These are phyloP conservation scores for Lyophyllum atratum DNA, from an alignment of 768 basidiomycete species.

Conservation along the genomic window DNA sequence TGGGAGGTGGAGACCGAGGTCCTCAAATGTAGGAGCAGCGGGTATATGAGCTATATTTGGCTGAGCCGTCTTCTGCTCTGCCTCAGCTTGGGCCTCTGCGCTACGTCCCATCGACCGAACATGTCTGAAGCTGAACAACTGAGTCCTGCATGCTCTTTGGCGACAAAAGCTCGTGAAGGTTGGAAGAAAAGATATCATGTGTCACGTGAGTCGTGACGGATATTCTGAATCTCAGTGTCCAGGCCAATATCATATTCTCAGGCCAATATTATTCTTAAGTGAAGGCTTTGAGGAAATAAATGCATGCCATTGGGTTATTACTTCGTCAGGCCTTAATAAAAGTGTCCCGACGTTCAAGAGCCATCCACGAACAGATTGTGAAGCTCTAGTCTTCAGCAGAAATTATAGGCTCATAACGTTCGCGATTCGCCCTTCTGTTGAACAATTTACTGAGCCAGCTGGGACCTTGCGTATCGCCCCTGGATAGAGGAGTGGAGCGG, in stretches of 20 bases:
- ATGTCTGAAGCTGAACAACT: slow-evolving; percentile 3
- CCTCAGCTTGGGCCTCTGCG: slow-evolving; percentile 20
- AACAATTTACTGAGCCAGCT: slow-evolving; percentile 57
- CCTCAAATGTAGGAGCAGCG: slow-evolving; percentile 37
- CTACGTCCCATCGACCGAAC: slow-evolving; percentile 27
- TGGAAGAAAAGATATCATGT: slow-evolving; percentile 24
- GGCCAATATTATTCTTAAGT: too few relatives aligned
- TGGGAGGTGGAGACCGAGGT: slow-evolving; percentile 51
- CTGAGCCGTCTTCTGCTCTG: neutral
- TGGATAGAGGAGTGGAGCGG: slow-evolving; percentile 24
- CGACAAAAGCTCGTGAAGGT: slow-evolving; percentile 15
- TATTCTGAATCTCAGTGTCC: neutral
- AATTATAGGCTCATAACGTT: slow-evolving; percentile 29
- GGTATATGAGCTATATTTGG: neutral
- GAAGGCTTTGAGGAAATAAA: neutral
- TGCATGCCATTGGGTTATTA: neutral
- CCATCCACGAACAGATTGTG: neutral
- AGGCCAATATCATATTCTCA: too few relatives aligned
- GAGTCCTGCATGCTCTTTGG: slow-evolving; percentile 8
- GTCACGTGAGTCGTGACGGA: slow-evolving; percentile 12
- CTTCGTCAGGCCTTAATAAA: neutral
- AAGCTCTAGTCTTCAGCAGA: slow-evolving; percentile 13
- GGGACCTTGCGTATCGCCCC: slow-evolving; percentile 20
- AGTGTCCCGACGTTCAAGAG: neutral
- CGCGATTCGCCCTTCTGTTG: slow-evolving; percentile 32